Base-by-base conservation (phyloP, 306 rosid species). In the Neltuma alba region DNA sequence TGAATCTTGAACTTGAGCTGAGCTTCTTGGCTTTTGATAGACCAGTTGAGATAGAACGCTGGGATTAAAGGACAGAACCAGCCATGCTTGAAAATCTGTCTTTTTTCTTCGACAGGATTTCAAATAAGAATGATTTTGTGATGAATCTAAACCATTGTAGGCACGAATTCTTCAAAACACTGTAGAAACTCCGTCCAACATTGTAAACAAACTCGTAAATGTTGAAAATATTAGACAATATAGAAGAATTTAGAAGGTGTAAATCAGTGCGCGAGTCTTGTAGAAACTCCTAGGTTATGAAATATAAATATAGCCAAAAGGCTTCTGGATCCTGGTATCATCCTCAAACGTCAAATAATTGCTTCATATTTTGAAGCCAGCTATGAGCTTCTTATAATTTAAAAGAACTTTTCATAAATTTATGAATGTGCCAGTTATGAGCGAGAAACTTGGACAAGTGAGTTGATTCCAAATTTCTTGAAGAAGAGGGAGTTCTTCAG, bases 181-280 rank as follows among this genome's bases (percentile, higher is more conserved):
- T 12, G 50, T 44, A 44, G 18, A 44, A 44, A 44, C 18, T 44
- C 76, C 30, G 78, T 74, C 57, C 60, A 36, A 70, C 83, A 79
- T 81, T 90, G 94, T 90, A 94, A 87, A 89, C 87, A 83, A 85
- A 79, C 76, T 91, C 73, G 81, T 89, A 81, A 92, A 28, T 14
- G 14, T 44, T 44, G 16, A 14, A 12, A 85, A 86, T 75, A 31
- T 62, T 30, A 72, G 88, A 90, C 80, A 82, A 86, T 70, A 79
- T 83, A 14, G 33, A 61, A 77, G 21, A 82, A 86, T 70, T 76
- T 83, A 14, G 33, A 61, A 77, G 21, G 20, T 63, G 69, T 16
- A 20, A 58, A 88, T 82, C 76, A 69, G 42, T 70, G 83, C 81
- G 70, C 60, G 54, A 73, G 78, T 77, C 54, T 38, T 50, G 76